Conservation (phyloP, 2,329 filamentous ascomycete species). For the Sordariomycetes sp. region DNA sequence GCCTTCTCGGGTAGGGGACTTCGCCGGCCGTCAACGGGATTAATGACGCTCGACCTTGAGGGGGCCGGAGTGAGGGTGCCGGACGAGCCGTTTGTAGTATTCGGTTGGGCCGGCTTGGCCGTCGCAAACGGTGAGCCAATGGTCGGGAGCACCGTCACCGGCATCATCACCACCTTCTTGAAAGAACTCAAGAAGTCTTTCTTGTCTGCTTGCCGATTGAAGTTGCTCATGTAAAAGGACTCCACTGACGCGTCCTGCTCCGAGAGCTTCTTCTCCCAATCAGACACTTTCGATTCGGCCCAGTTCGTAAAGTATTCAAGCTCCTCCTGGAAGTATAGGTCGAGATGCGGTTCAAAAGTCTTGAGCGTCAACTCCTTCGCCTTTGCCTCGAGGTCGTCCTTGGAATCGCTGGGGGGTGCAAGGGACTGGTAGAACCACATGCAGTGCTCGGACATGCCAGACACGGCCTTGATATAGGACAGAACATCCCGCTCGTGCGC, state of each 20-base stretch:
- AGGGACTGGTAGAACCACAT: conserved; percentile 67
- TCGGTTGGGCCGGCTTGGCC: conserved; percentile 20
- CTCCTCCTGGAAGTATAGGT: conserved; percentile 86
- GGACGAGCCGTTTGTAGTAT: conserved; percentile 16
- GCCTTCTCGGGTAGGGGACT: conserved; percentile 47
- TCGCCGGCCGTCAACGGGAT: conserved; percentile 19
- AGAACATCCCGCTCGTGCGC: conserved; percentile 65
- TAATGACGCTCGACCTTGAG: conserved; percentile 12
- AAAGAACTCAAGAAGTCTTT: conserved; percentile 94
- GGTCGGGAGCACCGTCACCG: conserved; percentile 77
- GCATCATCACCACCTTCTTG: conserved; percentile 99
- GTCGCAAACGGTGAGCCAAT: conserved; percentile 47
- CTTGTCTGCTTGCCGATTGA: conserved; percentile 91
- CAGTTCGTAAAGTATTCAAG: conserved; percentile 71
- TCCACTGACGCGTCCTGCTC: conserved; percentile 87
- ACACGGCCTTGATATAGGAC: conserved; percentile 75
- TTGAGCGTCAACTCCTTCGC: conserved; percentile 57
- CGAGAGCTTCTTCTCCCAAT: conserved; percentile 85
- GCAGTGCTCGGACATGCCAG: conserved; percentile 79
- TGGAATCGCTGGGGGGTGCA: conserved; percentile 52
- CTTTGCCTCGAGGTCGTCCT: conserved; percentile 47
- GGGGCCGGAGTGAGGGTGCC: conserved; percentile 5
- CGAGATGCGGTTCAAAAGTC: conserved; percentile 87
- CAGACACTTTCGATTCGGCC: conserved; percentile 64
- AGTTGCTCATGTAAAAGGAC: conserved; percentile 90